Percentiles rank a stretch among this genome's conserved stretches.
phyloP scores from a whole-genome alignment of 2,329 filamentous ascomycete species.

The Camillea tinctor region DNA sequence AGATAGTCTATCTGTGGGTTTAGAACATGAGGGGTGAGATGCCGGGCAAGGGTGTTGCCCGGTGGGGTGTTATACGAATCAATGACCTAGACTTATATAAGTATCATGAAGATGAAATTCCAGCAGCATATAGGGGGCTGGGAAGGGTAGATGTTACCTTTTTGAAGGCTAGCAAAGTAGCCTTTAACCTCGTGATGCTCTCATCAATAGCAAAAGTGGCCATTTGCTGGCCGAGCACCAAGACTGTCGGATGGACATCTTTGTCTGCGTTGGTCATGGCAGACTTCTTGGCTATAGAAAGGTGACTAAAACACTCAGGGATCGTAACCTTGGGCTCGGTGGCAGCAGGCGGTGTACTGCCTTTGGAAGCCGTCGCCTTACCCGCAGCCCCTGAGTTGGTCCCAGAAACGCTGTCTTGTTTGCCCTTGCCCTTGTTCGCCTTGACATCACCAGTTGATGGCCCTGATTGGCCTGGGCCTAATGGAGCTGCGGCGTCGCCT shows the following conservation, averaged over 20 bases:
- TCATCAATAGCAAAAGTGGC: constrained; percentile 85
- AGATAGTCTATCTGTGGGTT: constrained; percentile 96
- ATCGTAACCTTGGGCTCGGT: constrained; percentile 63
- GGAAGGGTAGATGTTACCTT: constrained; percentile 52
- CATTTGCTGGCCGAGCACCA: constrained; percentile 87
- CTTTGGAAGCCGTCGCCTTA: constrained; percentile 32
- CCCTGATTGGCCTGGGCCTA: constrained; percentile 35
- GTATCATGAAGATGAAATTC: neutral
- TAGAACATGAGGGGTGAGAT: constrained; percentile 87
- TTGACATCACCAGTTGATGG: constrained; percentile 43
- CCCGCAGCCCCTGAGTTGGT: constrained; percentile 26
- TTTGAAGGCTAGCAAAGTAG: constrained; percentile 86
- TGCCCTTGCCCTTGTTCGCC: constrained; percentile 46
- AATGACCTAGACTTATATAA: constrained; percentile 64
- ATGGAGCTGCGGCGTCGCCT: constrained; percentile 34
- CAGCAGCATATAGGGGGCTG: too few relatives aligned
- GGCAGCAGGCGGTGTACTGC: constrained; percentile 36
- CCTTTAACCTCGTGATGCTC: constrained; percentile 82
- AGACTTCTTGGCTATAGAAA: constrained; percentile 65
- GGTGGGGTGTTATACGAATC: constrained; percentile 87
- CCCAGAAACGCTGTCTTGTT: constrained; percentile 41
- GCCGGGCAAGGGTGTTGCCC: constrained; percentile 80
- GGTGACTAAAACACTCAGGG: constrained; percentile 76
- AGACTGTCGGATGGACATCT: constrained; percentile 81
- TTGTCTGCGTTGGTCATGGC: constrained; percentile 60